Percentiles rank a stretch among this genome's conserved stretches.
phyloP scores from a whole-genome alignment of 306 rosid genomes.

The Oemleria cerasiformis region DNA sequence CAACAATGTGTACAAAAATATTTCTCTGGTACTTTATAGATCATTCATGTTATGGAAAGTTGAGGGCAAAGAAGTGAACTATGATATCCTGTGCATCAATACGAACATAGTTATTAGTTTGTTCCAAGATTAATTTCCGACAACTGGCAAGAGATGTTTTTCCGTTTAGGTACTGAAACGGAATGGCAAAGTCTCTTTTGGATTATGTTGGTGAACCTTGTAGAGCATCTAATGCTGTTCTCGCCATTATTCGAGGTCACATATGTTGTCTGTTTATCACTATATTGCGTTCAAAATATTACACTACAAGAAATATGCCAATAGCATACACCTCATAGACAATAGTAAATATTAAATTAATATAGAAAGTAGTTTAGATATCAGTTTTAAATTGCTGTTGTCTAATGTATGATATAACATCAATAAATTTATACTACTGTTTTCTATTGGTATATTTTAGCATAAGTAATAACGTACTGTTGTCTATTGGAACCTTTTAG shows the following conservation, averaged over 20 bases:
- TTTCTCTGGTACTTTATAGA: background rate
- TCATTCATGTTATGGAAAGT: background rate
- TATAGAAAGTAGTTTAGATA: too few species aligned
- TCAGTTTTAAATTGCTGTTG: too few species aligned
- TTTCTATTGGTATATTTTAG: too few species aligned
- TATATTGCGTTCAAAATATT: conserved; percentile 12
- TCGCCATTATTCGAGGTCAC: conserved; percentile 78
- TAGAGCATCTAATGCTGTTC: conserved; percentile 56
- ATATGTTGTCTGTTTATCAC: conserved; percentile 16
- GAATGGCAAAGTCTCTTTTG: conserved; percentile 92
- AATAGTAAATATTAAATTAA: too few species aligned
- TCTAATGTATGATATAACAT: too few species aligned
- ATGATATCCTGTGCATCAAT: background rate
- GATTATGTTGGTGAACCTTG: conserved; percentile 78
- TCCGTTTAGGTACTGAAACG: conserved; percentile 78
- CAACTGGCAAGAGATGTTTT: background rate
- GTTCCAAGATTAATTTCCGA: background rate
- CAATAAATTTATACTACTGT: too few species aligned
- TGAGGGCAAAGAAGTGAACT: background rate
- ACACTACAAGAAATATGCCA: too few species aligned
- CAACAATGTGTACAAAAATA: background rate
- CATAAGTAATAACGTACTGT: too few species aligned
- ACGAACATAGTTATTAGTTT: background rate
- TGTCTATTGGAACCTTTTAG: too few species aligned
- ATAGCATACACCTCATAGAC: too few species aligned